Base-by-base conservation (phyloP, 208 protist genomes). In the Acanthamoeba rhysodes region DNA sequence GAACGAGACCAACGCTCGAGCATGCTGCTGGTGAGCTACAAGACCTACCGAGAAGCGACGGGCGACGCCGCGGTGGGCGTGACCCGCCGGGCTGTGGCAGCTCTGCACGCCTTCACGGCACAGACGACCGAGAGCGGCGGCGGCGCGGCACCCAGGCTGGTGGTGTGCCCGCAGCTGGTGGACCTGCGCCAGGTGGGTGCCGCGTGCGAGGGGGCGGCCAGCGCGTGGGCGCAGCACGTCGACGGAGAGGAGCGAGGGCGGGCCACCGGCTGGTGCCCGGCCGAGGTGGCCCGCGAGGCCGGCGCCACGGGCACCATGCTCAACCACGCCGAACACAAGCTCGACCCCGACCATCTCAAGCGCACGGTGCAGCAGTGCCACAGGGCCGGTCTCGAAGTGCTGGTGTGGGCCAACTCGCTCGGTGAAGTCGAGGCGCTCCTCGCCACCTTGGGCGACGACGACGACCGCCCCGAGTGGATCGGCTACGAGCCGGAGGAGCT, bases 401-500 rank as follows among this genome's bases (percentile, higher is more conserved):
- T 68, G 62, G 62, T 68, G 22, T 68, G 62, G 62, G 62, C 62
- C 62, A 68, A 68, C 62, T 68, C 62, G 62, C 62, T 29, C 29
- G 62, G 8, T 29, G 62, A 68, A 16, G 62, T 68, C 24, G 24
- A 68, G n/a, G 62, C 62, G 7, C 20, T 68, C n/a, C 62, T 68
- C 24, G 22, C 62, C n/a, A 29, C 8, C n/a, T 29, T 68, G 62
- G 24, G n/a, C 20, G 62, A 68, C 62, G 62, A n/a, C n/a, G n/a
- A 29, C 22, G 62, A 22, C 20, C 6, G 62, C 24, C 62, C 62
- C 62, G 62, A 68, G n/a, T 68, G 62, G 62, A 68, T 68, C 20
- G 62, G 62, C 20, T 68, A 68, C 62, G 62, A 68, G 62, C 62
- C 62, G n/a, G 62, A 68, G n/a, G 62, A 68, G 62, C 62, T 68